Evolutionary conservation across 495 filamentous ascomycete genomes (phyloP).

Genomic region (Penicillium bialowiezense): DNA sequence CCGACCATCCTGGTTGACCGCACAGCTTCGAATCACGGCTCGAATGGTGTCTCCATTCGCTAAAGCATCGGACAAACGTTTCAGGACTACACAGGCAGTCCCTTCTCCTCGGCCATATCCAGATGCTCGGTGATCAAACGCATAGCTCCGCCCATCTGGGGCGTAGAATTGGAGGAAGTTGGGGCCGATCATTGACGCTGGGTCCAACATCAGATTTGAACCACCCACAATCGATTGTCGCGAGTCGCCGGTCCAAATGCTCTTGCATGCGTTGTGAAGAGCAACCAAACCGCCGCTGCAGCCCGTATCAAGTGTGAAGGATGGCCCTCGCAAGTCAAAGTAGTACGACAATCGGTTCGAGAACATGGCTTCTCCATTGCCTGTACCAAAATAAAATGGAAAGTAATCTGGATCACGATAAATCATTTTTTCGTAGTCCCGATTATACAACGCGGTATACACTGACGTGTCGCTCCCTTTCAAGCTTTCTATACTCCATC

Average conservation of each 20-base stretch:
- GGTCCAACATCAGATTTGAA: not conserved
- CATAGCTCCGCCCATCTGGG: no score
- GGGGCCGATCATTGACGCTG: slow-evolving; percentile 14
- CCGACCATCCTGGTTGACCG: slow-evolving; percentile 23
- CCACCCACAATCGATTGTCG: no score
- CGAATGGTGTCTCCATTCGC: slow-evolving; percentile 9
- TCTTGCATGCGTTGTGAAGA: slow-evolving; percentile 40
- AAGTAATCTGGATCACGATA: slow-evolving; percentile 3
- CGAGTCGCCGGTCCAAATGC: slow-evolving; percentile 33
- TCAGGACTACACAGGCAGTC: slow-evolving; percentile 25
- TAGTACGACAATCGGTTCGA: slow-evolving; percentile 51
- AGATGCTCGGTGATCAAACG: slow-evolving; percentile 11
- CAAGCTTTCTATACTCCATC: no score
- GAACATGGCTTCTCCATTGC: slow-evolving; percentile 28
- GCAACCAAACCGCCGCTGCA: slow-evolving; percentile 46
- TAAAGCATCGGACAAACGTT: slow-evolving; percentile 17
- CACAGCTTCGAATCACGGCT: slow-evolving; percentile 6
- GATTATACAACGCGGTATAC: no score
- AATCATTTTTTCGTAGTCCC: not conserved
- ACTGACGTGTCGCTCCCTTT: no score
- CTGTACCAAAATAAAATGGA: not conserved
- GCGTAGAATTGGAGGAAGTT: no score
- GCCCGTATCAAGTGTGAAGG: slow-evolving; percentile 36
- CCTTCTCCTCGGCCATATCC: slow-evolving; percentile 42
- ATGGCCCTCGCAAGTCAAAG: slow-evolving; percentile 47